Evolutionary conservation across 2,329 filamentous ascomycete genomes (phyloP).

Genomic region (Diaporthe sp.): DNA sequence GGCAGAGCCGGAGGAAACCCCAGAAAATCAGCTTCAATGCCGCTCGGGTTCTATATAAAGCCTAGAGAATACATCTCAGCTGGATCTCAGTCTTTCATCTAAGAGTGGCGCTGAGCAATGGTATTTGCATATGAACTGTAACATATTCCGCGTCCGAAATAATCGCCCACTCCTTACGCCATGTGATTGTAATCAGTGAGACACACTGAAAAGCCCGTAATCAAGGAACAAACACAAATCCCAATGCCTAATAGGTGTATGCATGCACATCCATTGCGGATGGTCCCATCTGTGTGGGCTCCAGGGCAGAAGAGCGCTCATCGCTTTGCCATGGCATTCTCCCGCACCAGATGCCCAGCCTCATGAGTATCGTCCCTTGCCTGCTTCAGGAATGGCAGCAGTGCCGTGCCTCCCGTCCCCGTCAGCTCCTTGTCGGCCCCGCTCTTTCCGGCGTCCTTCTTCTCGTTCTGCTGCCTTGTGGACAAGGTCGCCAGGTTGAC

Average conservation of each 20-base stretch:
- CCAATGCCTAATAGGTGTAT: conserved; percentile 2
- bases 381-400: conserved; percentile 92
- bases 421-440: conserved; percentile 66
- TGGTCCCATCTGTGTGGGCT: neutral
- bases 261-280: neutral
- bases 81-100: neutral
- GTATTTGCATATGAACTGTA: neutral
- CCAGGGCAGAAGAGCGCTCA: no score
- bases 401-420: conserved; percentile 86
- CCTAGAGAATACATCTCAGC: neutral
- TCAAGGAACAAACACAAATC: neutral
- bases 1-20: neutral
- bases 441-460: conserved; percentile 32
- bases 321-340: neutral
- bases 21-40: neutral
- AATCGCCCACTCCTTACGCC: neutral
- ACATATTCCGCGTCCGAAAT: neutral
- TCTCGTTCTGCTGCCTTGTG: conserved; percentile 33
- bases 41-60: no score
- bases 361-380: conserved; percentile 81
- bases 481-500: conserved; percentile 32
- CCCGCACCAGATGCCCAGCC: conserved; percentile 43
- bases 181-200: neutral
- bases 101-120: neutral
- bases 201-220: neutral